Evolutionary conservation across 352 stramenopile genomes (phyloP), one percentile per base, ranked within the genome.

Genomic region (Phytophthora litchii): DNA sequence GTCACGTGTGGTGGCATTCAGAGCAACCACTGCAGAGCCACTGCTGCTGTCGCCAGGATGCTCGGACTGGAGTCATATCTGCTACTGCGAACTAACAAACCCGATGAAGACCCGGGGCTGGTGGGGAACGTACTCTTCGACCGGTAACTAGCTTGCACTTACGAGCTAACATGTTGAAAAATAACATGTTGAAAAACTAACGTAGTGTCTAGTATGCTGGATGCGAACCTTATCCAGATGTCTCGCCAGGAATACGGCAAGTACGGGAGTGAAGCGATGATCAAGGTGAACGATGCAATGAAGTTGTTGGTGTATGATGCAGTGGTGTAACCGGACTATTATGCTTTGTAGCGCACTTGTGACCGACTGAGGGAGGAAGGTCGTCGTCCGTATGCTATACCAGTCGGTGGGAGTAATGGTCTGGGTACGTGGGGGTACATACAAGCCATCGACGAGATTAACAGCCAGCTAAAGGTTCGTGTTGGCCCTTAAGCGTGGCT

Each of bases 371-470:
- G 52, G 9, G 37, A 67, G 0, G 61, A 92, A 64, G 76, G 74
- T 19, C 83, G 83, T 17, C 77, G 72, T 16, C 83, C 87, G 23
- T 96, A 94, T 43, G 81, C 74, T 8, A 96, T 96, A 54, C 87
- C 87, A 8, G 83, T 96, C 2, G 87, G 87, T 19, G 94, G 94
- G 4, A 97, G 89, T 61, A 98, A 97, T 75, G 92, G 79, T 7
- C 52, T 98, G 13, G 94, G 94, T 23, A 97, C 83, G 35, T 98
- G 90, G 90, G 94, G 94, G 3, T 98, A 98, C 64, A 83, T 98
- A 32, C 67, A 98, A 60, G 91, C 77, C 7, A 89, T 97, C 10
- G 80, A 97, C 45, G 94, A 98, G 77, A 79, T 94, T 36, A 75
- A 91, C 45, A 77, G 85, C 27, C 85, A 94, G 57, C 53, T 92